These are phyloP conservation scores for Balakata baccata DNA, from an alignment of 345 rosid species.

Conservation along the genomic window DNA sequence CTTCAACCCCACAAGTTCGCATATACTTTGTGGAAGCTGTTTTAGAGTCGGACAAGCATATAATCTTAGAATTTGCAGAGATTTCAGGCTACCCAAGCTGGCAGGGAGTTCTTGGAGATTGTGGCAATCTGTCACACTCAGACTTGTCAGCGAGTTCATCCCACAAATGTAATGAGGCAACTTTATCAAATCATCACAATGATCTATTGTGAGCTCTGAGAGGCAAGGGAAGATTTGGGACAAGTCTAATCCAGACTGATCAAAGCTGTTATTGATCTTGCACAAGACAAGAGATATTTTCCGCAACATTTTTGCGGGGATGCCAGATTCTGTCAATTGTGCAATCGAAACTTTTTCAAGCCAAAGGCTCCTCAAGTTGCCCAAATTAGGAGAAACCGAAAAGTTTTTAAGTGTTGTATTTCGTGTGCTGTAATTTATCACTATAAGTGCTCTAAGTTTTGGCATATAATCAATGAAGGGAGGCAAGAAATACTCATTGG, in stretches of 20 bases:
- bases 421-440: slow-evolving; percentile 55
- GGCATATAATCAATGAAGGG: slow-evolving; percentile 70
- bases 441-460: slow-evolving; percentile 68
- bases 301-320: slow-evolving; percentile 42
- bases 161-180: slow-evolving; percentile 58
- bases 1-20: slow-evolving; percentile 52
- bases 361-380: slow-evolving; percentile 72
- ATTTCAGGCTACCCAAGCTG: slow-evolving; percentile 47
- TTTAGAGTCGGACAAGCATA: slow-evolving; percentile 72
- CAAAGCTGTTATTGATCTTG: slow-evolving; percentile 58
- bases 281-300: slow-evolving; percentile 75
- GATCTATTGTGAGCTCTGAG: slow-evolving; percentile 66
- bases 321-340: slow-evolving; percentile 41
- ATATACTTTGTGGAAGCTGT: slow-evolving; percentile 49
- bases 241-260: slow-evolving; percentile 42
- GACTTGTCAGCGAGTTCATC: slow-evolving; percentile 44
- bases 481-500: slow-evolving; percentile 63
- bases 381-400: slow-evolving; percentile 46
- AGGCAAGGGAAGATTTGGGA: slow-evolving; percentile 60
- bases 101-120: slow-evolving; percentile 49
- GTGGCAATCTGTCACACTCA: slow-evolving; percentile 90
- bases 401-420: slow-evolving; percentile 55
- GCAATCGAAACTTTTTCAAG: slow-evolving; percentile 69
- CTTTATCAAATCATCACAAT: slow-evolving; percentile 62
- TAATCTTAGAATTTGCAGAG: slow-evolving; percentile 53